phyloP scores from a whole-genome alignment of 176 grass and related monocot genomes.

The Oryza glaberrima region DNA sequence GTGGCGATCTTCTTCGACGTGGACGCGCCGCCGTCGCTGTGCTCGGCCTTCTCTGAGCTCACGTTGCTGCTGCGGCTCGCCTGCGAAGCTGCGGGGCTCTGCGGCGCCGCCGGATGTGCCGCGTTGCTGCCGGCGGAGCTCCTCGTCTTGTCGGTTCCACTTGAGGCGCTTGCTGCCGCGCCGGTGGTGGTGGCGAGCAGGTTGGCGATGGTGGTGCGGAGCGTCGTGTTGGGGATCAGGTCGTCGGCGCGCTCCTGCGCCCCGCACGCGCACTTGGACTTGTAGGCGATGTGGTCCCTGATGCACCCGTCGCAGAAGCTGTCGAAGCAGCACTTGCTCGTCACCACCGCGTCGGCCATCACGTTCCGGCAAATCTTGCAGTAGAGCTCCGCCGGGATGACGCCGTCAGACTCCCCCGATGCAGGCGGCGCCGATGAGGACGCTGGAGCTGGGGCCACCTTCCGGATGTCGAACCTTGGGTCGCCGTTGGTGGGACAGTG shows the following conservation, averaged over 20 bases:
- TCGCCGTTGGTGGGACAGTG: constrained; percentile 39
- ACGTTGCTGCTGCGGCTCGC: background rate
- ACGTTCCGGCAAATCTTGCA: constrained; percentile 39
- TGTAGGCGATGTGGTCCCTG: background rate
- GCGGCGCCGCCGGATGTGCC: background rate
- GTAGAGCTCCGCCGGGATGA: constrained; percentile 31
- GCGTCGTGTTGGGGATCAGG: constrained; percentile 34
- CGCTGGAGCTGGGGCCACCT: no score
- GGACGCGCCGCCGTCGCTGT: background rate
- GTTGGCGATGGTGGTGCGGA: constrained; percentile 26
- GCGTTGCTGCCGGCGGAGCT: constrained; percentile 28
- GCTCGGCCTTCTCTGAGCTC: background rate
- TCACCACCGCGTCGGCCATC: constrained; percentile 28
- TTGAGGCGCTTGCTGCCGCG: background rate
- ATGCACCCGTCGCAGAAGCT: constrained; percentile 44
- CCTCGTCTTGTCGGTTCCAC: background rate
- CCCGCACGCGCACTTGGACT: constrained; percentile 37
- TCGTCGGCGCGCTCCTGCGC: background rate
- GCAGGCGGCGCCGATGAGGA: background rate
- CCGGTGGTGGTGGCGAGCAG: background rate
- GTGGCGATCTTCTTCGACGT: background rate
- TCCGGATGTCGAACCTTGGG: constrained; percentile 28
- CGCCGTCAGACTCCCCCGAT: background rate
- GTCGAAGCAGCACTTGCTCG: constrained; percentile 43
- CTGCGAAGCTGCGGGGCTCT: background rate